These are phyloP conservation scores for Phytophthora nicotianae DNA, from an alignment of 352 stramenopile genomes.

Conservation along the genomic window DNA sequence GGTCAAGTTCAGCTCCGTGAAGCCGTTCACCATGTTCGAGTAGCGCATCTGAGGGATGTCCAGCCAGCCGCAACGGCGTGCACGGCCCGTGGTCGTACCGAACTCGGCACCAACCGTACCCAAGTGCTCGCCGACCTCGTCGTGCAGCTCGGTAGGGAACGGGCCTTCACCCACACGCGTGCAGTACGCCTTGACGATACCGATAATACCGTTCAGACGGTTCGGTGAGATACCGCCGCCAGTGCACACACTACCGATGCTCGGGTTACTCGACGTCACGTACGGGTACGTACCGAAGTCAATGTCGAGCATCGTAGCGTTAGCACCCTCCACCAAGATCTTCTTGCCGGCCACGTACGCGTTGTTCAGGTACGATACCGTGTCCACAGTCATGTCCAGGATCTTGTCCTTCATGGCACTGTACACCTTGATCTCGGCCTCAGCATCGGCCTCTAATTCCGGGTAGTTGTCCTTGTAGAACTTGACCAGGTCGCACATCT, in stretches of 20 bases:
- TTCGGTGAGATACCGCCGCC: constrained; percentile 95
- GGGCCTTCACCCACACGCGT: constrained; percentile 98
- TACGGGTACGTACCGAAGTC: constrained; percentile 99
- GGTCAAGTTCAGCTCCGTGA: constrained; percentile 98
- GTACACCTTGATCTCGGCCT: constrained; percentile 89
- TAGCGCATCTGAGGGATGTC: constrained; percentile 97
- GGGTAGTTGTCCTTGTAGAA: constrained; percentile 93
- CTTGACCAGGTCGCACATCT: constrained; percentile 92
- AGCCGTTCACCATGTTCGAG: constrained; percentile 94
- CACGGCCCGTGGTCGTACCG: constrained; percentile 97
- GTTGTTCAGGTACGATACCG: constrained; percentile 97
- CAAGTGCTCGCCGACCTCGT: constrained; percentile 92
- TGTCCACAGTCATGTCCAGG: constrained; percentile 93
- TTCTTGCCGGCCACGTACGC: constrained; percentile 95
- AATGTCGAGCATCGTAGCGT: constrained; percentile 99
- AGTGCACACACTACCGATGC: constrained; percentile 97
- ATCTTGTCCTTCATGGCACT: constrained; percentile 83
- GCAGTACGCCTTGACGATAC: constrained; percentile 99
- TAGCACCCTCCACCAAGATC: constrained; percentile 98
- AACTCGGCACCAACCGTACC: constrained; percentile 95
- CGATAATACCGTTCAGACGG: constrained; percentile 94
- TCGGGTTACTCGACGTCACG: constrained; percentile 98
- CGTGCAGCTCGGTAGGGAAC: constrained; percentile 98
- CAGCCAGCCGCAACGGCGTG: constrained; percentile 98
- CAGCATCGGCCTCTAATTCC: constrained; percentile 76